Conservation (phyloP, 129 eudicot genomes). For the Tagetes patula region DNA sequence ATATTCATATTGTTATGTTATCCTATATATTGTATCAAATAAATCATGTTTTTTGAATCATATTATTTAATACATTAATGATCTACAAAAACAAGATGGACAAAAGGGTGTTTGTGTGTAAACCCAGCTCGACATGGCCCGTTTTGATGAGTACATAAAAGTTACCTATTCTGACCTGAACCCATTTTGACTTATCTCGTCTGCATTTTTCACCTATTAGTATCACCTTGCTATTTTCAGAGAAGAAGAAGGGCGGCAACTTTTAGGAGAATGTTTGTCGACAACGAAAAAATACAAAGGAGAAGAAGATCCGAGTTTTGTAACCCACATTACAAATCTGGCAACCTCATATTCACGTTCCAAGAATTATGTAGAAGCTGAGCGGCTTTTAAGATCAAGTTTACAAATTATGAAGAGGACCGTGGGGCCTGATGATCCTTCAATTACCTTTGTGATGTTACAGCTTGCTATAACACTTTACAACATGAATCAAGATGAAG, state of each 20-base stretch:
- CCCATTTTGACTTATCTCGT: not conserved
- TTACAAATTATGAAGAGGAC: conserved; percentile 55
- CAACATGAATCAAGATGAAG: conserved; percentile 64
- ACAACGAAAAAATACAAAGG: conserved; percentile 61
- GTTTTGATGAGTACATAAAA: not conserved
- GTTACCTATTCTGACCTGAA: not conserved
- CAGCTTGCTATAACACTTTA: conserved; percentile 77
- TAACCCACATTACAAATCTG: conserved; percentile 73
- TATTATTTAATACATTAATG: too few species aligned
- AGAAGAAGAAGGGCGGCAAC: conserved; percentile 61
- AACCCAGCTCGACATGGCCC: not conserved
- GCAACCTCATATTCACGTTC: conserved; percentile 86
- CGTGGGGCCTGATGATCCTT: conserved; percentile 61
- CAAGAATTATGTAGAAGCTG: conserved; percentile 78
- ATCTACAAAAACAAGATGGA: not conserved
- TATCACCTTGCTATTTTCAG: conserved; percentile 36
- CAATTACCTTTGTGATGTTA: conserved; percentile 76
- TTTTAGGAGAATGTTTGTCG: conserved; percentile 71
- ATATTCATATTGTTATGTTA: not conserved
- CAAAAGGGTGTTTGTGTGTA: not conserved
- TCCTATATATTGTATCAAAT: not conserved
- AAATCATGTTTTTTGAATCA: not conserved
- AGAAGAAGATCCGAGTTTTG: conserved; percentile 66
- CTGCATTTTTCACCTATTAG: not conserved
- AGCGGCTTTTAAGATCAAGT: conserved; percentile 64